Base-by-base conservation (phyloP, 2,329 filamentous ascomycete species). In the Pseudogymnoascus sp. region DNA sequence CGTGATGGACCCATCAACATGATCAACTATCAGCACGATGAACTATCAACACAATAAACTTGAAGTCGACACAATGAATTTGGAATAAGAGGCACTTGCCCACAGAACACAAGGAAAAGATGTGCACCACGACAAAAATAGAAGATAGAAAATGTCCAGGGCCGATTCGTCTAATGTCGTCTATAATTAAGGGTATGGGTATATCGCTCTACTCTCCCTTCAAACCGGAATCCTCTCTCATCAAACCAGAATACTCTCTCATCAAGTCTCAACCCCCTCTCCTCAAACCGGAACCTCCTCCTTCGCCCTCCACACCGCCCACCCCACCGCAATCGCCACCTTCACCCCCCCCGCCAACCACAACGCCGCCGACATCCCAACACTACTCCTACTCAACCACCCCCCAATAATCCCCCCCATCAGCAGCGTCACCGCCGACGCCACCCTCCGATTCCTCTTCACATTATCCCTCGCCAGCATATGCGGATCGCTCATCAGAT, bases 401-500 rank as follows among this genome's bases (percentile, higher is more conserved):
- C 83, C 84, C 1, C 84, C 84, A 6, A 80, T 65, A 37, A 85
- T 75, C 0, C 83, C 82, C 0, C 84, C 85, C 2, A 80, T 25
- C 31, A 85, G 65, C n/a, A 85, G 74, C 62, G 81, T 73, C 1
- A 82, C 31, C 1, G 83, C 79, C 1, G 83, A 83, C 0, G 76
- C 78, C 0, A 77, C 71, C 54, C 84, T 76, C 61, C 81, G 76
- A 71, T 85, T 83, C 60, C 84, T 75, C 71, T 85, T 83, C 0
- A 78, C 73, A 64, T 85, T 82, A 11, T 78, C 72, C 31, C 65
- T 65, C 0, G 73, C 73, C 4, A 84, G 73, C n/a, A 86, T 66
- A 7, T 79, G 77, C 8, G 79, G 76, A 70, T 92, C 89, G 1
- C 86, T 89, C 69, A 91, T 91, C 19, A 93, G 72, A 73, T 93